These are phyloP conservation scores for Populus davidiana DNA, from an alignment of 345 rosid species.

Conservation along the genomic window DNA sequence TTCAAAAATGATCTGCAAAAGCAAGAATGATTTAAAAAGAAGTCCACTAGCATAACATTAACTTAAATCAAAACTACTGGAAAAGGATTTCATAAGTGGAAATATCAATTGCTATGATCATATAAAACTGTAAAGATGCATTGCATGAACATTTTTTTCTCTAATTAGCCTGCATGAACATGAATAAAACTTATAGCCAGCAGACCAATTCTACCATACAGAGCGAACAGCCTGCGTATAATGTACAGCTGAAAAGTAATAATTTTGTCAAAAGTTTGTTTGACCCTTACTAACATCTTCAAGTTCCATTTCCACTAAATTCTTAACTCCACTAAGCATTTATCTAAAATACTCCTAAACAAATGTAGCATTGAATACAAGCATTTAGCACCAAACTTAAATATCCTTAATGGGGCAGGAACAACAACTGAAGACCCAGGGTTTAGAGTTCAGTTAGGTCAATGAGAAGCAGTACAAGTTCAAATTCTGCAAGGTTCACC, in stretches of 20 bases:
- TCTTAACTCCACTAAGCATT: not conserved
- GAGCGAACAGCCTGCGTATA: not conserved
- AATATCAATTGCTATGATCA: constrained; percentile 5
- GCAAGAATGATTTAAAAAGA: not conserved
- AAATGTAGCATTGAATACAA: not conserved
- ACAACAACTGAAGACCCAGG: not conserved
- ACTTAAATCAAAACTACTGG: not conserved
- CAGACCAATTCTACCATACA: not conserved
- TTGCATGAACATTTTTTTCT: not conserved
- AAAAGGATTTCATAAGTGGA: not conserved
- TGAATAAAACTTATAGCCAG: not conserved
- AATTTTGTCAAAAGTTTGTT: not conserved
- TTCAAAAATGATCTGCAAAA: constrained; percentile 78
- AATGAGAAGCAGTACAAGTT: not conserved
- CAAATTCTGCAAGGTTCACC: not conserved
- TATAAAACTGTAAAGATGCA: not conserved
- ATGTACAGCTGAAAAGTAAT: not conserved
- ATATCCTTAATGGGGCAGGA: not conserved
- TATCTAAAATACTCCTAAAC: not conserved
- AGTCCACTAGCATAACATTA: not conserved
- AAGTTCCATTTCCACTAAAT: not conserved
- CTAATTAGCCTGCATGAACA: not conserved
- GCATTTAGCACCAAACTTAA: constrained; percentile 4
- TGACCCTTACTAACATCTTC: not conserved
- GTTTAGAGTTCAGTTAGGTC: not conserved